A percentile compares a stretch with the other conserved stretches of the same genome.
These are phyloP conservation scores for Vigna unguiculata DNA, from an alignment of 306 rosid genomes.

Conservation along the genomic window DNA sequence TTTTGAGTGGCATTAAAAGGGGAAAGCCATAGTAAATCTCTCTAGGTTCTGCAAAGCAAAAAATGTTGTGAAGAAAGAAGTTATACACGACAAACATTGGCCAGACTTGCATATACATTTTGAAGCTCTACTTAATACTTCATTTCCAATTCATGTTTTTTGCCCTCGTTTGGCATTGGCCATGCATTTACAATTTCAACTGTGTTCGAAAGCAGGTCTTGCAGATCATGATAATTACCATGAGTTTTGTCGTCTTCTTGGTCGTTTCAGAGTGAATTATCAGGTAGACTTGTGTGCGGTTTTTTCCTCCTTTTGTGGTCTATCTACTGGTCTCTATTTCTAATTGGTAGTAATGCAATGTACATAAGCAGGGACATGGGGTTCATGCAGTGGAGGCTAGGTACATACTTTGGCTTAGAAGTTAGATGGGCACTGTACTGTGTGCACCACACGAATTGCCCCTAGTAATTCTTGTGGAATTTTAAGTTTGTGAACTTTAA, in stretches of 20 bases:
- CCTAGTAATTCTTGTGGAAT: conserved; percentile 28
- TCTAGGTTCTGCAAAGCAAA: conserved; percentile 37
- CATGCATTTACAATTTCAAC: conserved; percentile 42
- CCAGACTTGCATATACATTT: conserved; percentile 2
- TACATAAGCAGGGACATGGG: conserved; percentile 36
- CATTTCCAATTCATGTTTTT: conserved; percentile 8
- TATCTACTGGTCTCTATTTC: conserved; percentile 28
- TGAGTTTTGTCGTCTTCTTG: conserved; percentile 98
- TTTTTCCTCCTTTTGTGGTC: conserved; percentile 36
- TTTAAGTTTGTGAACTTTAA: conserved; percentile 12
- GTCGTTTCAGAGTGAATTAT: conserved; percentile 95
- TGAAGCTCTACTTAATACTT: conserved; percentile 32
- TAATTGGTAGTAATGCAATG: conserved; percentile 39
- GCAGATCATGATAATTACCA: conserved; percentile 99
- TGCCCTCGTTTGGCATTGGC: conserved; percentile 18
- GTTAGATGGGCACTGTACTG: conserved; percentile 30
- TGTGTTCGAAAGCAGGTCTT: conserved; percentile 71
- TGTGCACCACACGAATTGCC: conserved; percentile 17
- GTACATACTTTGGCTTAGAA: conserved; percentile 35
- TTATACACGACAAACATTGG: conserved; percentile 6
- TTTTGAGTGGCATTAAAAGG: conserved; percentile 16
- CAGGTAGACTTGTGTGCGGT: conserved; percentile 67
- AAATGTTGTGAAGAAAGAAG: conserved; percentile 21
- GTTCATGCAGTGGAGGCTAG: conserved; percentile 41
- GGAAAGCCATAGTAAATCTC: conserved; percentile 27